Evolutionary conservation across 2,329 filamentous ascomycete genomes (phyloP), one percentile per base, ranked within the genome.

Genomic region (Neofusicoccum umdonicola): DNA sequence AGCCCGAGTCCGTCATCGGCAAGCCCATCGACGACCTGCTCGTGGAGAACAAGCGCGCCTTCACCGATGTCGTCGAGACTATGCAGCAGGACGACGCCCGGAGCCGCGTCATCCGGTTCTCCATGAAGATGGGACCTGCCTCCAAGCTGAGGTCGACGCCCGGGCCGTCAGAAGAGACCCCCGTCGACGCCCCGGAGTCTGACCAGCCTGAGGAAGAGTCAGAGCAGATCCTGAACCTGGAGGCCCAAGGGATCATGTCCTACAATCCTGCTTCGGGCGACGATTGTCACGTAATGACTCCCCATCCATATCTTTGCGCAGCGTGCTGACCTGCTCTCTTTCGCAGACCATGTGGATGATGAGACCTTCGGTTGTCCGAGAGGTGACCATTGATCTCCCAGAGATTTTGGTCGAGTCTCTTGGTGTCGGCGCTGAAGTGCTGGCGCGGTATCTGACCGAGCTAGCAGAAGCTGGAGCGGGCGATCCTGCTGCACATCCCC

Each of bases 341-440:
- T 37, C 27, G 11, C 71, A 97, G 92, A 96, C 92, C 17, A 99
- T 99, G 96, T 99, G 95, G 95, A 99, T 99, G 93, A 87, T 99
- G 70, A 91, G 95, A 68, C 95, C 94, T 2, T 96, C 93, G 78
- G 89, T 93, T 45, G 85, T 94, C 5, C 87, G 93, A 69, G 93
- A 98, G 81, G 92, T 99, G 73, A 96, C 96, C 68, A 98, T 99
- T 71, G 95, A 98, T 75, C 86, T 99, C 6, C 94, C 96, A 15
- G 83, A 88, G 65, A 82, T 97, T 34, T 89, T 99, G 66, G 93
- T 98, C 60, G 93, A 98, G 72, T 94, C 93, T 1, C 84, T 99
- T 15, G 95, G 95, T 42, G 93, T 96, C 34, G 95, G 95, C 44
- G 96, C 95, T 57, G 93, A 98, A 77, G 89, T 99, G 62, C 85